Conservation (phyloP, 1,284 basidiomycete species). For the Polyporus tsugae region DNA sequence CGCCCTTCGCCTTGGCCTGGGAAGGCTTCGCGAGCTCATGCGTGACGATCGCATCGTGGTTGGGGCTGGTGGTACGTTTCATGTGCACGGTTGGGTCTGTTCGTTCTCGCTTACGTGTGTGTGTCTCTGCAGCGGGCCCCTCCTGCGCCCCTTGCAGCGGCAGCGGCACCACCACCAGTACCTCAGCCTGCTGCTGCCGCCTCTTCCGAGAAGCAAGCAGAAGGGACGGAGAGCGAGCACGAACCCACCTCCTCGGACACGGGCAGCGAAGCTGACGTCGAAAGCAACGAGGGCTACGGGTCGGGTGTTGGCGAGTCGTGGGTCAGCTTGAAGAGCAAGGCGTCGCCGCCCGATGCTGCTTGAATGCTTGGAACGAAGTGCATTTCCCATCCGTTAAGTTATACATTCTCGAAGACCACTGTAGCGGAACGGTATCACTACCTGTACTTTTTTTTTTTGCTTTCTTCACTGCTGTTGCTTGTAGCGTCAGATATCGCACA, state of each 20-base stretch:
- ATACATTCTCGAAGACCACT: neutral
- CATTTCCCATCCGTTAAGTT: slow-evolving; percentile 1
- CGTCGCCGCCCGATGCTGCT: neutral
- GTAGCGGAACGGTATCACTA: neutral
- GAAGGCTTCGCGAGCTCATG: slow-evolving; percentile 57
- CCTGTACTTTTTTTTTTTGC: neutral
- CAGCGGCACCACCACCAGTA: slow-evolving; percentile 16
- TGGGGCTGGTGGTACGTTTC: slow-evolving; percentile 74
- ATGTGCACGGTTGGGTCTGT: slow-evolving; percentile 1
- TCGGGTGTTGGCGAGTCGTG: slow-evolving; percentile 63
- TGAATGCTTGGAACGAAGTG: neutral
- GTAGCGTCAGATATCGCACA: no score
- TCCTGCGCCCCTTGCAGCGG: slow-evolving; percentile 22
- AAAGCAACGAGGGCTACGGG: slow-evolving; percentile 64
- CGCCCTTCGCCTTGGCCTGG: slow-evolving; percentile 54
- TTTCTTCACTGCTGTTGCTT: no score
- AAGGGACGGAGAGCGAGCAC: slow-evolving; percentile 43
- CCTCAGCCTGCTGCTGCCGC: slow-evolving; percentile 13
- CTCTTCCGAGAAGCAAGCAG: slow-evolving; percentile 22
- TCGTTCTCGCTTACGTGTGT: slow-evolving; percentile 10
- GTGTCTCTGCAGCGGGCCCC: slow-evolving; percentile 50
- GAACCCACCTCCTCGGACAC: slow-evolving; percentile 45
- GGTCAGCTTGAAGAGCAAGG: slow-evolving; percentile 59
- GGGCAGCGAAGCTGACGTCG: slow-evolving; percentile 69
- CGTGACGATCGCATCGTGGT: slow-evolving; percentile 71